Base-by-base conservation (phyloP, 176 grass and related monocot genomes). In the Musa beccarii region DNA sequence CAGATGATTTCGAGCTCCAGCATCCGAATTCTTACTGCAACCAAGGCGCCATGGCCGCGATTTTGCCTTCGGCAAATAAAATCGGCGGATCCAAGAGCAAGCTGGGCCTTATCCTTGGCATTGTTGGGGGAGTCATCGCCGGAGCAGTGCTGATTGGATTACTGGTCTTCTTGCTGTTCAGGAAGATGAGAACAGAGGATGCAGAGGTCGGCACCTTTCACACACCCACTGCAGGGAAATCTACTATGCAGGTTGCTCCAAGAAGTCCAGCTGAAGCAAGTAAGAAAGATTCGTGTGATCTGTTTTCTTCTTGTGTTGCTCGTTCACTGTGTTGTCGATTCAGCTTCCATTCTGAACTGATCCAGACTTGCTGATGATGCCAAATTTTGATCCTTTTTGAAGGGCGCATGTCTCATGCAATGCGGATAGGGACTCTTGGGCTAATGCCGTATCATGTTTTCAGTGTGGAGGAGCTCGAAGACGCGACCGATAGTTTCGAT, bases 381-480 rank as follows among this genome's bases (percentile, higher is more conserved):
- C n/a, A 8, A 59, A 6, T 59, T 20, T 59, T 19, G 56, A 59
- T 77, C 20, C 74, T 70, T 82, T 43, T 43, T 43, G 72, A 54
- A 96, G 93, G 89, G 67, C 90, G 83, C 81, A 66, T 67, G 64
- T 86, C 89, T 54, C 92, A 92, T 76, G 84, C 89, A 49, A 80
- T 87, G 53, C 89, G 79, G 51, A 29, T 88, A 72, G 92, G 87
- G 50, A 86, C 92, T 59, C 83, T 96, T 11, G 92, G 92, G 1
- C 71, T 89, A 54, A 84, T 87, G 12, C 68, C 83, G 12, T 96
- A 96, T 83, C 84, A 82, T 10, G 73, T 68, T 53, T 96, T 96
- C 70, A 89, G 82, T 7, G 34, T 96, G 83, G 89, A 92, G 10
- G 92, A 96, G 82, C 87, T 96, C 1, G 92, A 96, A 84, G 92